Evolutionary conservation across 2,329 filamentous ascomycete genomes (phyloP).

Genomic region (Clonostachys rosea): DNA sequence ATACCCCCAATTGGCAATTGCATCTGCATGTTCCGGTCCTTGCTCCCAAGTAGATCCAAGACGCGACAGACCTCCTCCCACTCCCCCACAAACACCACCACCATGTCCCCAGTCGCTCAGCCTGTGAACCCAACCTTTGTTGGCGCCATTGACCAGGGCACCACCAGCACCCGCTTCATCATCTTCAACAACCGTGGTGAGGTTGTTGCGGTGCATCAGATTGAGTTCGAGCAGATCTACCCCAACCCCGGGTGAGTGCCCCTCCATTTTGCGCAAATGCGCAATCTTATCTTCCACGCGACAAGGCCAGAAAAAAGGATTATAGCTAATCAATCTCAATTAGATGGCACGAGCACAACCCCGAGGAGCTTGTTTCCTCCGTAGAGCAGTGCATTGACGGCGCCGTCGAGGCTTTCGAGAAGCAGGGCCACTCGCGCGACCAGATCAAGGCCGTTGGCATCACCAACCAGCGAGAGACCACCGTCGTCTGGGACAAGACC

Average conservation of each 20-base stretch:
- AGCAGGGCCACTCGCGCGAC: constrained; percentile 58
- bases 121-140: constrained; percentile 41
- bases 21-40: constrained; percentile 13
- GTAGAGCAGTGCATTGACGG: constrained; percentile 74
- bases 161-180: constrained; percentile 74
- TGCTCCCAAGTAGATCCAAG: constrained; percentile 7
- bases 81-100: constrained; percentile 6
- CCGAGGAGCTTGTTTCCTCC: constrained; percentile 66
- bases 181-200: constrained; percentile 81
- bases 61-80: neutral
- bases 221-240: constrained; percentile 73
- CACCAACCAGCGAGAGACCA: constrained; percentile 81
- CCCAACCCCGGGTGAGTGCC: constrained; percentile 64
- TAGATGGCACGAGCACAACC: constrained; percentile 84
- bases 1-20: too few species aligned
- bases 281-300: too few species aligned
- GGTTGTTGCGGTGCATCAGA: constrained; percentile 67
- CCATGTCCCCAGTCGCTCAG: constrained; percentile 20
- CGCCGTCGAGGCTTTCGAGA: constrained; percentile 64
- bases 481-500: constrained; percentile 72
- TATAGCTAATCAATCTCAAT: neutral
- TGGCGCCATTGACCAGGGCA: constrained; percentile 77
- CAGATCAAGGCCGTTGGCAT: constrained; percentile 75
- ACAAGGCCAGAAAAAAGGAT: constrained; percentile 17
- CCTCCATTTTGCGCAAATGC: neutral